Percentiles rank a stretch among this genome's conserved stretches.
phyloP scores from a whole-genome alignment of 2,329 filamentous ascomycete species.

The Tolypocladium guangdongense region DNA sequence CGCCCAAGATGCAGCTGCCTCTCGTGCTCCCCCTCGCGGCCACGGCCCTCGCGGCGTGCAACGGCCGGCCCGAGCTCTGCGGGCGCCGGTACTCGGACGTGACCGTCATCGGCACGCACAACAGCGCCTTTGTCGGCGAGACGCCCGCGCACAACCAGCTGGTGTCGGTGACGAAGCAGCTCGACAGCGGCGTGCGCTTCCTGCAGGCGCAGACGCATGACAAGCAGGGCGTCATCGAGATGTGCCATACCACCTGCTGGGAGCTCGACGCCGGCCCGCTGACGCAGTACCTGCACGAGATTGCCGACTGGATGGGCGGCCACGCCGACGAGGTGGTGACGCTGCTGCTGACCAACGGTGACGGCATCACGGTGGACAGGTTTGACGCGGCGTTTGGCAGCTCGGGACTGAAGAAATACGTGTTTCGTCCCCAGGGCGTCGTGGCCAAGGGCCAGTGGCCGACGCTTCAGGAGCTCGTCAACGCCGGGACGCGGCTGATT shows the following conservation, averaged over 20 bases:
- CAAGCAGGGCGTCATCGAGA: constrained; percentile 36
- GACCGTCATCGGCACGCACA: constrained; percentile 53
- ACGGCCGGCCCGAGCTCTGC: constrained; percentile 46
- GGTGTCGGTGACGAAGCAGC: constrained; percentile 43
- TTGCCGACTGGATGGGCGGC: constrained; percentile 49
- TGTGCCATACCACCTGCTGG: constrained; percentile 55
- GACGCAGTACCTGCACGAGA: constrained; percentile 38
- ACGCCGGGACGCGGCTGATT: constrained; percentile 50
- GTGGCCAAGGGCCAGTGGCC: constrained; percentile 49
- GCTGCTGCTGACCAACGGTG: constrained; percentile 51
- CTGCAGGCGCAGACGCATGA: constrained; percentile 54
- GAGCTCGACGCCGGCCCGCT: constrained; percentile 49
- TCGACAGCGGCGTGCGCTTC: constrained; percentile 52
- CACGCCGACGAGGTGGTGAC: constrained; percentile 53
- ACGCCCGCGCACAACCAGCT: constrained; percentile 48
- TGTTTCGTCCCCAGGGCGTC: constrained; percentile 37
- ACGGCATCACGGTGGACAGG: constrained; percentile 42
- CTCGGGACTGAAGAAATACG: constrained; percentile 44
- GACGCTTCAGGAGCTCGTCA: constrained; percentile 56
- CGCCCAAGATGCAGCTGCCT: constrained; percentile 7
- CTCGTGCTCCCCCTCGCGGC: constrained; percentile 8
- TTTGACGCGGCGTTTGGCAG: constrained; percentile 43
- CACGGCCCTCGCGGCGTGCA: constrained; percentile 32
- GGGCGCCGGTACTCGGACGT: constrained; percentile 46
- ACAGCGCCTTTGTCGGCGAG: constrained; percentile 52